phyloP scores from a whole-genome alignment of 371 early-diverging fungal genomes.

The Mortierella sp. region DNA sequence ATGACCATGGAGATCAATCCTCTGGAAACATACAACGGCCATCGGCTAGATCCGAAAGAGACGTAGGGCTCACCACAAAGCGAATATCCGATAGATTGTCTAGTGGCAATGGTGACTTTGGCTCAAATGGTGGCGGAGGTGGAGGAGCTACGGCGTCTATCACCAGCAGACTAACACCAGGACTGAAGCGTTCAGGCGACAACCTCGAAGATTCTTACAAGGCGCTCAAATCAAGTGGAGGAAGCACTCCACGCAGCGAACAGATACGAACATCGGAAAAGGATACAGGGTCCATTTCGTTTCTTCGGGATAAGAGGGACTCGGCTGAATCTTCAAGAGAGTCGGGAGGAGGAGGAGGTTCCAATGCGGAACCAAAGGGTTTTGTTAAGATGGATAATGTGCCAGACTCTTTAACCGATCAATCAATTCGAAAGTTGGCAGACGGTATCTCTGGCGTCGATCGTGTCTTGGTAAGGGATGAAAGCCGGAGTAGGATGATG shows the following conservation, averaged over 20 bases:
- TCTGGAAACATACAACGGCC: conserved; percentile 5
- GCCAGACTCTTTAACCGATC: conserved; percentile 30
- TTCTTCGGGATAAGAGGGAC: conserved; percentile 23
- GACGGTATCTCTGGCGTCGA: conserved; percentile 35
- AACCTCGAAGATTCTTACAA: conserved; percentile 17
- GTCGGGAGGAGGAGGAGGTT: not conserved
- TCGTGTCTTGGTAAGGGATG: conserved; percentile 38
- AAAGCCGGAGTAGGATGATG: too few species aligned
- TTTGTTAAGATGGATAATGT: conserved; percentile 48
- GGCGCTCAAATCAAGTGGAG: conserved; percentile 27
- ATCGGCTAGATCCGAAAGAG: conserved; percentile 4
- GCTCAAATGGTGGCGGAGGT: conserved; percentile 7
- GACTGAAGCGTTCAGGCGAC: conserved; percentile 28
- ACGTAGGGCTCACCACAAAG: conserved; percentile 2
- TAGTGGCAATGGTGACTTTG: not conserved
- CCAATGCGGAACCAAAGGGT: conserved; percentile 15
- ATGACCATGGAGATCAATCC: conserved; percentile 6
- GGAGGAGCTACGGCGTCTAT: conserved; percentile 9
- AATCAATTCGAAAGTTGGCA: conserved; percentile 27
- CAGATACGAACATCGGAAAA: conserved; percentile 5
- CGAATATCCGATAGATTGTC: not conserved
- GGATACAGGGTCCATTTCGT: conserved; percentile 26
- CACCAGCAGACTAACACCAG: conserved; percentile 20
- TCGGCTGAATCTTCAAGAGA: conserved; percentile 1
- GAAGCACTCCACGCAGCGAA: conserved; percentile 29